These are phyloP conservation scores for Hyphopichia buzzinii DNA, from an alignment of 1,139 yeast genomes.

Conservation along the genomic window DNA sequence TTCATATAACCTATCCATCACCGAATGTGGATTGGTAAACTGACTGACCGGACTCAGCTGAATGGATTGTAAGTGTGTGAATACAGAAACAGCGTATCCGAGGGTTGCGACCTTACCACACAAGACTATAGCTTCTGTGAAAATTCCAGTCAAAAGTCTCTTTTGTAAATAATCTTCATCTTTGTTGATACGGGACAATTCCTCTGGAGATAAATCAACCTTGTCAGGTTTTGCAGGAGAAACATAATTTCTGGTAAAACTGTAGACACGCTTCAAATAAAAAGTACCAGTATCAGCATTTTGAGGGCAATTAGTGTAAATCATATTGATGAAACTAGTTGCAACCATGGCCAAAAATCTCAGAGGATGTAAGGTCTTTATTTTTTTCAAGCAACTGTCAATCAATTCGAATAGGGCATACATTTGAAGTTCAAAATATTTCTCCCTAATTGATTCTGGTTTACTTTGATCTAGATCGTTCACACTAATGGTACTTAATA, in stretches of 20 bases:
- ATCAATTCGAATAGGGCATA: constrained; percentile 65
- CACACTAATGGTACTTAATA: constrained; percentile 34
- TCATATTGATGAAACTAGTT: constrained; percentile 51
- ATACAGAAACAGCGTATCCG: constrained; percentile 25
- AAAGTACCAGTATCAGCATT: constrained; percentile 37
- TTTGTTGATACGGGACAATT: constrained; percentile 36
- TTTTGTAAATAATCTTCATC: constrained; percentile 57
- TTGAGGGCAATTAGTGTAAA: constrained; percentile 36
- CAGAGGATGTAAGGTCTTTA: constrained; percentile 71
- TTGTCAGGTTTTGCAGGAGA: constrained; percentile 44
- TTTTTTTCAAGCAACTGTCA: constrained; percentile 48
- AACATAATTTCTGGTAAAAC: constrained; percentile 64
- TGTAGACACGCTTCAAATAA: constrained; percentile 57
- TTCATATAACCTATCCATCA: constrained; percentile 47
- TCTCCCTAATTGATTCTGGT: constrained; percentile 18
- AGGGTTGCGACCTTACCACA: constrained; percentile 23
- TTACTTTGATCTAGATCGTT: constrained; percentile 12
- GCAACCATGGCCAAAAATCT: constrained; percentile 69
- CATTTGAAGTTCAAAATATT: constrained; percentile 53
- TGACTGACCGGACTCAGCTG: too few species aligned
- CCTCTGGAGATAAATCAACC: constrained; percentile 29
- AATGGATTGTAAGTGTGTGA: constrained; percentile 20
- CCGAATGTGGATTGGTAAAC: constrained; percentile 13
- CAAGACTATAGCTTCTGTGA: constrained; percentile 45
- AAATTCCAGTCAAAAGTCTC: constrained; percentile 39